Base-by-base conservation (phyloP, 1,284 basidiomycete genomes). In the Ceratobasidium theobromae region DNA sequence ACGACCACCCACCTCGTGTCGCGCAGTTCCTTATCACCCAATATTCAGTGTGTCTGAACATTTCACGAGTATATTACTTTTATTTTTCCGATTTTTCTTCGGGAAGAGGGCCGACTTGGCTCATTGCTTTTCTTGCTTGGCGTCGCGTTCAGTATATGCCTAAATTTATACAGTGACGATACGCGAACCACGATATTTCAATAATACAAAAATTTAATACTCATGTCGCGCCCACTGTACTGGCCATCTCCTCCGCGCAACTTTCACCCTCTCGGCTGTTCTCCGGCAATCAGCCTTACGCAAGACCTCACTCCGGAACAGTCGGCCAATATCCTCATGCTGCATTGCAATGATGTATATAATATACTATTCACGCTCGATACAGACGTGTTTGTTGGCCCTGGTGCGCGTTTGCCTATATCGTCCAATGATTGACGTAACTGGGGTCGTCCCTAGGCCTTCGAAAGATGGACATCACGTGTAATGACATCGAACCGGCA, bases 401-500 rank as follows among this genome's bases (percentile, higher is more conserved):
- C 28, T 23, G 8, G 46, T 62, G 30, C 6, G 46, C 12, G 4
- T 18, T 32, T n/a, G 14, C 12, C 27, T 54, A 16, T 48, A 11
- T 45, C 18, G 18, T 11, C 43, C 18, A 6, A 21, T 45, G 18
- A 9, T 6, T 21, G 18, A 45, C 18, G 43, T 11, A 45, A 25
- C 4, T 25, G 35, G 35, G 35, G 6, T 16, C 14, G n/a, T n/a
- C 41, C 25, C 9, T 66, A 80, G 79, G 68, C 25, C 60, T 71
- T 5, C 78, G 82, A 18, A 73, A 68, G 11, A 69, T 85, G 12
- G 85, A 86, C 69, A 77, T 86, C 65, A 86, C 85, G 1, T 87
- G 85, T 66, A 83, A 81, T 65, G 85, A 86, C 72, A 70, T 77
- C 14, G 85, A 87, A 41, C 79, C 84, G 1, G 85, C 79, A 0